These are phyloP conservation scores for Phaeophleospora eucalypticola DNA, from an alignment of 2,329 filamentous ascomycete species.

Conservation along the genomic window DNA sequence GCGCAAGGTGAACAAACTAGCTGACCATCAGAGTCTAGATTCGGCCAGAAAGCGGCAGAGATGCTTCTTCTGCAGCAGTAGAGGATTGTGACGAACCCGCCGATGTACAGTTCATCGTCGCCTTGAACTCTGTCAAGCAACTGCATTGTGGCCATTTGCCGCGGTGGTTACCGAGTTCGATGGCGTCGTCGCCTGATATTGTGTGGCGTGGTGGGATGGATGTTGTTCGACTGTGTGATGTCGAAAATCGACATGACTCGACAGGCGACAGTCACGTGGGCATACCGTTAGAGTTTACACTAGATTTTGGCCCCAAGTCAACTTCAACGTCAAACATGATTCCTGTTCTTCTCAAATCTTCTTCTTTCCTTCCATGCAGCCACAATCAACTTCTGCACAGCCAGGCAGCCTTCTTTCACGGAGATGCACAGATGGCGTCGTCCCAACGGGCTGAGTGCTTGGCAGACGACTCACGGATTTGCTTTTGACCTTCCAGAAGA, in stretches of 20 bases:
- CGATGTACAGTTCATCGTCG: slow-evolving; percentile 69
- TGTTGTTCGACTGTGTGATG: background rate
- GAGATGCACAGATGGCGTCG: no score
- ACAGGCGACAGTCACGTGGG: background rate
- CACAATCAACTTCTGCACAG: no score
- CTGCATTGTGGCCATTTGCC: slow-evolving; percentile 43
- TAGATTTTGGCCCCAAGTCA: background rate
- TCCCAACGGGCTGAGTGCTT: background rate
- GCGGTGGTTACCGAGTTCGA: background rate
- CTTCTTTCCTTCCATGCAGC: no score
- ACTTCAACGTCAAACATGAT: background rate
- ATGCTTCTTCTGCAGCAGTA: slow-evolving; percentile 3
- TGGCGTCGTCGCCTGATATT: slow-evolving; percentile 5
- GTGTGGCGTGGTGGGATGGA: background rate
- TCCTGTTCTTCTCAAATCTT: no score
- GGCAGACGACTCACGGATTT: background rate
- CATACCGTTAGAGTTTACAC: background rate
- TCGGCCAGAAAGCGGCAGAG: slow-evolving; percentile 10
- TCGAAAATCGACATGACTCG: background rate
- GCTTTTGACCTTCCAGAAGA: background rate
- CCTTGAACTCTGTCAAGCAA: slow-evolving; percentile 64
- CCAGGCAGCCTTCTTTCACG: no score
- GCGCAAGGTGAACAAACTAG: slow-evolving; percentile 73
- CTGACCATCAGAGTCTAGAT: slow-evolving; percentile 25
- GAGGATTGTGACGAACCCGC: slow-evolving; percentile 57